These are phyloP conservation scores for Penicillium lividum DNA, from an alignment of 495 filamentous ascomycete genomes.

Conservation along the genomic window DNA sequence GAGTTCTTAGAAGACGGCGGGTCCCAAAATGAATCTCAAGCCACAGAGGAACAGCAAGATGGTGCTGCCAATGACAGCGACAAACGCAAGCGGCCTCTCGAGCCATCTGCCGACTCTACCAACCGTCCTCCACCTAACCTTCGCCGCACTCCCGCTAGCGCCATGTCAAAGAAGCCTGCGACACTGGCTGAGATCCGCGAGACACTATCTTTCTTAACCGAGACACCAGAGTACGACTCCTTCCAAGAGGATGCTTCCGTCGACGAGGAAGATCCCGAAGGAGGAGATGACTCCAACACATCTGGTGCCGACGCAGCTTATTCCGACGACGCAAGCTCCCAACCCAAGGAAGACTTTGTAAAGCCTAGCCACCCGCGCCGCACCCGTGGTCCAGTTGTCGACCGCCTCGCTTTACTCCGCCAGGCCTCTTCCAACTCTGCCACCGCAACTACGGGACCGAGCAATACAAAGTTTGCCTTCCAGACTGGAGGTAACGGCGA, in stretches of 20 bases:
- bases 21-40: constrained; percentile 46
- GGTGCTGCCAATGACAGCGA: constrained; percentile 31
- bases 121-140: constrained; percentile 63
- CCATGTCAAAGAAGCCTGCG: constrained; percentile 60
- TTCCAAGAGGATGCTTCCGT: constrained; percentile 47
- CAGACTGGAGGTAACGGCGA: constrained; percentile 40
- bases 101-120: constrained; percentile 43
- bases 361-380: constrained; percentile 50
- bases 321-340: constrained; percentile 32
- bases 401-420: constrained; percentile 79
- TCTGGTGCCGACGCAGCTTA: constrained; percentile 31
- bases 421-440: constrained; percentile 57
- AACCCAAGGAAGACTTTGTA: constrained; percentile 35
- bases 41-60: constrained; percentile 28
- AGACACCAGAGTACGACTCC: constrained; percentile 64
- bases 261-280: constrained; percentile 37
- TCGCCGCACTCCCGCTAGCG: constrained; percentile 60
- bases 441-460: constrained; percentile 42
- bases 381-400: constrained; percentile 61
- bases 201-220: constrained; percentile 77
- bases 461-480: constrained; percentile 62
- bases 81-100: constrained; percentile 59
- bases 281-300: constrained; percentile 42
- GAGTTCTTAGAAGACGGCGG: constrained; percentile 62
- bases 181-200: constrained; percentile 78